phyloP scores from a whole-genome alignment of 495 filamentous ascomycete genomes.

The Amorphotheca resinae region DNA sequence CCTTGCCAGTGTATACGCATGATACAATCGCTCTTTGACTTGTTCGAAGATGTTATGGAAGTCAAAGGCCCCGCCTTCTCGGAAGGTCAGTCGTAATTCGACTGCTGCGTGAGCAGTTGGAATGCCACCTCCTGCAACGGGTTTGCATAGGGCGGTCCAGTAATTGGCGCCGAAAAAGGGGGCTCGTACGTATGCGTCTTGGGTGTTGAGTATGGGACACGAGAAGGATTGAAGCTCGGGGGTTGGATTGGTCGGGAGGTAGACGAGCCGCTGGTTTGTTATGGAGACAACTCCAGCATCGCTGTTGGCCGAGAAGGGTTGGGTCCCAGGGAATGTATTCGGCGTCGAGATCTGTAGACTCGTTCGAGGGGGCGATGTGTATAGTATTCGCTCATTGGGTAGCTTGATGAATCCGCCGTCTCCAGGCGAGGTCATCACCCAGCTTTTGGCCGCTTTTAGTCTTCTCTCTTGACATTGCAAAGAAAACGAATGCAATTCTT shows the following conservation, averaged over 20 bases:
- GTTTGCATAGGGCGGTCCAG: conserved; percentile 70
- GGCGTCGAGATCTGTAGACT: conserved; percentile 49
- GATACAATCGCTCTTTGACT: conserved; percentile 69
- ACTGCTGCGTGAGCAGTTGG: conserved; percentile 58
- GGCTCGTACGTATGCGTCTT: conserved; percentile 79
- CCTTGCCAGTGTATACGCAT: conserved; percentile 59
- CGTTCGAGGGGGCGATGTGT: conserved; percentile 61
- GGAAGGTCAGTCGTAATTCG: conserved; percentile 76
- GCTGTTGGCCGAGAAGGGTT: conserved; percentile 44
- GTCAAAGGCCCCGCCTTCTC: conserved; percentile 89
- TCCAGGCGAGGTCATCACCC: conserved; percentile 58
- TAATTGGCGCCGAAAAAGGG: conserved; percentile 95
- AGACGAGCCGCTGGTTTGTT: conserved; percentile 89
- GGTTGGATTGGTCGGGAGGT: conserved; percentile 62
- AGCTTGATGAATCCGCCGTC: conserved; percentile 52
- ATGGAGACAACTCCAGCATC: conserved; percentile 58
- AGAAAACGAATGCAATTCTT: conserved; percentile 17
- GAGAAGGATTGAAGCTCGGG: conserved; percentile 75
- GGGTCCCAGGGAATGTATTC: conserved; percentile 41
- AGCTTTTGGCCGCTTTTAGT: conserved; percentile 36
- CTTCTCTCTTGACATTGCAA: conserved; percentile 7
- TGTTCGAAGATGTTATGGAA: conserved; percentile 75
- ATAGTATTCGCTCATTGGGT: conserved; percentile 55
- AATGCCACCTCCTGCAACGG: conserved; percentile 76
- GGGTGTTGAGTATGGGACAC: conserved; percentile 69